Base-by-base conservation (phyloP, 2,329 filamentous ascomycete genomes). In the Trichoderma brevicompactum region DNA sequence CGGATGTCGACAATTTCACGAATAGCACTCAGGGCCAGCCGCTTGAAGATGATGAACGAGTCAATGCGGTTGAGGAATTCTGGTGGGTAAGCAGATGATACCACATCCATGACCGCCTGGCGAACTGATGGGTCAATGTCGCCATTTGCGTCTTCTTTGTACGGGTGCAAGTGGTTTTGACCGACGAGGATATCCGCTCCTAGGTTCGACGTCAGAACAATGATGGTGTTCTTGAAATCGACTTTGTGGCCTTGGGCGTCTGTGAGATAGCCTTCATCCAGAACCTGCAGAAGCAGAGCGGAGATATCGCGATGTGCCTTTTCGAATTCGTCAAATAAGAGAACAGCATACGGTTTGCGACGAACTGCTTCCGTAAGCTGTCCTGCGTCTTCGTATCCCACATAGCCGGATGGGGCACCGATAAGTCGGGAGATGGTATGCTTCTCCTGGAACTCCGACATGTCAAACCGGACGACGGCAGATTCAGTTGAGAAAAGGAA, bases 401-500 rank as follows among this genome's bases (percentile, higher is more conserved):
- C 91, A 74, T 98, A 98, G 23, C 94, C 94, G 6, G 95, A 94
- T 0, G 95, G 95, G 3, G 91, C 91, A 50, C 95, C 95, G 70
- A 98, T 97, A 38, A 98, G 85, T 17, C 94, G 87, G 34, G 92
- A 96, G 64, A 98, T 91, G 3, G 95, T 98, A 75, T 98, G 94
- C 77, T 96, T 97, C 75, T 98, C 95, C 74, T 96, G 93, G 76
- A 97, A 98, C 74, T 99, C 95, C 72, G 89, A 92, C 95, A 98
- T 98, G 77, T 98, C 95, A 77, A 98, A 98, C 40, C 95, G 87
- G 40, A 97, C 87, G 32, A 99, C 92, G 2, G 95, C 94, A 34
- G 88, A 88, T 72, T 97, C 92, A 1, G 92, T 97, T 0, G 91
- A 95, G 79, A 98, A 99, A 43, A 99, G 82, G 80, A 97, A 98